Base-by-base conservation (phyloP, 75 land plant genomes). In the Larix kaempferi region DNA sequence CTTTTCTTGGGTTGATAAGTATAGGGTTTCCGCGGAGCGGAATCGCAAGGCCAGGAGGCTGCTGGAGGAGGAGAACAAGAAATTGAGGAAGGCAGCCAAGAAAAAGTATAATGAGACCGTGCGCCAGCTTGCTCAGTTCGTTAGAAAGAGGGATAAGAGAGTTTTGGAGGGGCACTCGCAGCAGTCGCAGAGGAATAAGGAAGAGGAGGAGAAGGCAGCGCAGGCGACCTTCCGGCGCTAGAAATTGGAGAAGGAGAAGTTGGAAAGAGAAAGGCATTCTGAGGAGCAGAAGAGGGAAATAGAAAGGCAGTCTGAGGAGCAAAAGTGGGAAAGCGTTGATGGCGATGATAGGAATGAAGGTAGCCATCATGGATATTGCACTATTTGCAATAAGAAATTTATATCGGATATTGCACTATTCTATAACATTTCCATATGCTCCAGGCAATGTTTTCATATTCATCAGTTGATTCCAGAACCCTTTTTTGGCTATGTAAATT, bases 31-130 rank as follows among this genome's bases (percentile, higher is more conserved):
- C 78, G 83, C 84, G 1, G 98, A 91, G 21, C 74, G 78, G 1
- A 91, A 88, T 59, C 49, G 98, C 76, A 89, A 90, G 82, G 75
- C 86, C 11, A 81, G 98, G 79, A 60, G 98, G 77, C 61, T 88
- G 0, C 88, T 92, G 95, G 99, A 97, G 83, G 98, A 94, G 76
- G 99, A 94, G 89, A 97, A 94, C 73, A 91, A 85, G 86, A 96
- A 96, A 87, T 21, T 84, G 49, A 75, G 98, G 86, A 91, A 84
- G 82, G 91, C 89, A 84, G 93, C 94, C 17, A 90, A 64, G 71
- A 86, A 88, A 81, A 98, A 92, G 78, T 97, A 83, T 65, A 97
- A 91, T 77, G 93, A 97, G 72, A 82, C 91, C 7, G 89, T 94
- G 49, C 63, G 92, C 1, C 90, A 88, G 56, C 73, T 97, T 78